Base-by-base conservation (phyloP, 2,329 filamentous ascomycete species). In the Clonostachys solani region DNA sequence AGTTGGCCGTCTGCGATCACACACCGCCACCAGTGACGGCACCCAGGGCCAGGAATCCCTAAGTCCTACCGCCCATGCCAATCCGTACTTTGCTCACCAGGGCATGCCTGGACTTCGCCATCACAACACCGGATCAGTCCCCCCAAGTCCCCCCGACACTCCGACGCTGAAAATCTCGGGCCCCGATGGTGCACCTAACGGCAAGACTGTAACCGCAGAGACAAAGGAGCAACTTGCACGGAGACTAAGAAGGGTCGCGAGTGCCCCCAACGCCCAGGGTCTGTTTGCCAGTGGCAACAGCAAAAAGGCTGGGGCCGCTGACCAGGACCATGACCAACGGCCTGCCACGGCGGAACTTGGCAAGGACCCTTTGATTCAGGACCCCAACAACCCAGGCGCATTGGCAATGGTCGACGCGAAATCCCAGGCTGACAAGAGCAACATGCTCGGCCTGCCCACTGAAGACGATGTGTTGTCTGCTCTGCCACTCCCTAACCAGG, bases 11-110 rank as follows among this genome's bases (percentile, higher is more conserved):
- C 90, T 92, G 63, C 84, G 92, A 59, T 95, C 91, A 35, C 86
- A 88, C 50, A 97, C 92, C 23, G 89, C 95, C 48, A 89, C 89
- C 56, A 96, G 91, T 69, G 92, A 96, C 69, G 92, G 92, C 57
- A 91, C 96, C 63, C 82, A 86, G 49, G 78, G 96, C 54, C 92
- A 96, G 56, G 92, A 96, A 66, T 77, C 82, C 51, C 78, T 95
- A 60, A 96, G 92, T 61, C 94, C 94, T 23, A 97, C 91, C 5
- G 92, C 92, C 45, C 84, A 92, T 62, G 92, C 91, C 54, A 99
- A 99, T 65, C 94, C 94, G 16, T 99, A 99, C 71, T 99, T 97
- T 67, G 88, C 85, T 55, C 94, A 97, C 65, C 94, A 99, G 70
- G 94, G 94, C 48, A 91, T 91, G 58, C 94, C 94, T 5, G 89